These are phyloP conservation scores for Boletus sp. DNA, from an alignment of 768 basidiomycete genomes.

Conservation along the genomic window DNA sequence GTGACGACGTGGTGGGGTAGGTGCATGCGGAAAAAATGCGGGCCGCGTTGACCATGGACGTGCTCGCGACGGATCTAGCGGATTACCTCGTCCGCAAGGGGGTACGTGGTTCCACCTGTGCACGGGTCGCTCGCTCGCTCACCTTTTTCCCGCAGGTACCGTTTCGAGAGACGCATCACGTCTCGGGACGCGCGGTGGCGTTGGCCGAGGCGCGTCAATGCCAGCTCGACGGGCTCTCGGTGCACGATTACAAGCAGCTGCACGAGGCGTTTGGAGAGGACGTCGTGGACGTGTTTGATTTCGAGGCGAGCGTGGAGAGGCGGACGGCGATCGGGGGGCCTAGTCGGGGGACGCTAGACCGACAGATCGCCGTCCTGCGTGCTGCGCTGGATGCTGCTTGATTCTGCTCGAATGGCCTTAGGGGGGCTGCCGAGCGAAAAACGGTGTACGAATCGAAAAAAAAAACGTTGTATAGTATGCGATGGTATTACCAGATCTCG, in stretches of 20 bases:
- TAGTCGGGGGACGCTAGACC: constrained; percentile 75
- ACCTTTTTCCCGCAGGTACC: constrained; percentile 61
- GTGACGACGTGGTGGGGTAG: constrained; percentile 38
- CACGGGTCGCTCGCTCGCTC: not conserved
- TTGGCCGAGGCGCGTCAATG: constrained; percentile 82
- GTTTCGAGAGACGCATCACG: constrained; percentile 98
- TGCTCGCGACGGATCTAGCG: constrained; percentile 97
- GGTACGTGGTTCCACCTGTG: constrained; percentile 47
- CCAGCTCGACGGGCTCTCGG: constrained; percentile 76
- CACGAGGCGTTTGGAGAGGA: constrained; percentile 79
- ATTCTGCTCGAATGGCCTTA: too few species aligned
- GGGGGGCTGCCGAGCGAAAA: too few species aligned
- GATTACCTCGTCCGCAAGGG: constrained; percentile 99
- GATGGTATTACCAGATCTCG: too few species aligned
- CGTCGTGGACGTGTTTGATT: constrained; percentile 84
- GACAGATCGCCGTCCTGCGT: constrained; percentile 81
- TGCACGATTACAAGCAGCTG: constrained; percentile 77
- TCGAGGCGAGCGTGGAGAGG: constrained; percentile 93
- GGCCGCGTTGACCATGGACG: constrained; percentile 90
- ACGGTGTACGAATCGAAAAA: too few species aligned
- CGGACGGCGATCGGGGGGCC: constrained; percentile 91
- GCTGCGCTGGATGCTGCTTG: constrained; percentile 39
- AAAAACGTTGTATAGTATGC: too few species aligned
- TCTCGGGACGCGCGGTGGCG: constrained; percentile 95
- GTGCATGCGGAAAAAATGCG: constrained; percentile 90